Conservation (phyloP, 768 basidiomycete species). For the Agrocybe praecox region DNA sequence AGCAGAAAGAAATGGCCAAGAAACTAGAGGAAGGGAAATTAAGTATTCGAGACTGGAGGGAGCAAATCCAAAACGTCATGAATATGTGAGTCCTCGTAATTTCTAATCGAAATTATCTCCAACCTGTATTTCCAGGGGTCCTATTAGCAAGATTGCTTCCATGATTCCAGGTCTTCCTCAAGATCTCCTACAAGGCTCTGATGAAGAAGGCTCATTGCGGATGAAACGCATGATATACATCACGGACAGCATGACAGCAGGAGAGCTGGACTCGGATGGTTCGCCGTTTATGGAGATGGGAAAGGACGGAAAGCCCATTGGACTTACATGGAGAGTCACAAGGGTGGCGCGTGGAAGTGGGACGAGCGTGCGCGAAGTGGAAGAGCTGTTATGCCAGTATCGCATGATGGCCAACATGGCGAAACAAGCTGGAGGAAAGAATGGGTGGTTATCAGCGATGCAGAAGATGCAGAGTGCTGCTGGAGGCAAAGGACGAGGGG, state of each 20-base stretch:
- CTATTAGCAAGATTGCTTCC: conserved; percentile 95
- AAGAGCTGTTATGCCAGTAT: conserved; percentile 95
- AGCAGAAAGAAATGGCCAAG: conserved; percentile 97
- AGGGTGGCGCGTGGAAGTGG: conserved; percentile 93
- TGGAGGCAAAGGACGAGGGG: conserved; percentile 84
- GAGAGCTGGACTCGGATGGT: conserved; percentile 95
- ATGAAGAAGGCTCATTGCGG: conserved; percentile 87
- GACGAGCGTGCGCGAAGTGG: conserved; percentile 95
- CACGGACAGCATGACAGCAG: conserved; percentile 95
- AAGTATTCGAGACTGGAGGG: conserved; percentile 96
- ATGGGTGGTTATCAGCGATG: conserved; percentile 89
- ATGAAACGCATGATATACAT: conserved; percentile 99
- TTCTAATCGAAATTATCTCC: conserved; percentile 7
- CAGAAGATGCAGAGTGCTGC: conserved; percentile 92
- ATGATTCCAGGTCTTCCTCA: conserved; percentile 98
- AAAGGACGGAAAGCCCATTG: conserved; percentile 82
- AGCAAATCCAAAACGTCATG: conserved; percentile 97
- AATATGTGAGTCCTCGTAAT: conserved; percentile 70
- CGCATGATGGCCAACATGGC: conserved; percentile 99
- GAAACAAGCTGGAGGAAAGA: conserved; percentile 96
- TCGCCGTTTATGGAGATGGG: conserved; percentile 83
- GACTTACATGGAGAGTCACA: conserved; percentile 88
- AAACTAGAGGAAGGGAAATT: conserved; percentile 97
- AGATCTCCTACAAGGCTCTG: conserved; percentile 87
- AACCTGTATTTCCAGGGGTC: conserved; percentile 67